Evolutionary conservation across 345 rosid genomes (phyloP).

Genomic region (Linum usitatissimum): DNA sequence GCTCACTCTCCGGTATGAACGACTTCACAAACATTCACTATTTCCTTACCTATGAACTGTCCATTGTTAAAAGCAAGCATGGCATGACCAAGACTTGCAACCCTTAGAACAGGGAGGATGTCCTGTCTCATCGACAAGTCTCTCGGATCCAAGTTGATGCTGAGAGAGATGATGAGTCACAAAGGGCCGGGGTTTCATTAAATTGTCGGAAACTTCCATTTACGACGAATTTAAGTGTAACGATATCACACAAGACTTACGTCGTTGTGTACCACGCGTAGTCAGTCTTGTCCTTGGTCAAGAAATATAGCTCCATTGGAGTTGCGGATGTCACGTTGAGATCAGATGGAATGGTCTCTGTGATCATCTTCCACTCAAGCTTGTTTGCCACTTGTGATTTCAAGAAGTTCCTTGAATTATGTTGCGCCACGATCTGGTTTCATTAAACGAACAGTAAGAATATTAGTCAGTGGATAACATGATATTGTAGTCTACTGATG

Average conservation of each 20-base stretch:
- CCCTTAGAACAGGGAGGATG: constrained; percentile 32
- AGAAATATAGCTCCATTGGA: constrained; percentile 51
- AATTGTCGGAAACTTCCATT: too few species aligned
- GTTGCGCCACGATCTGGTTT: constrained; percentile 56
- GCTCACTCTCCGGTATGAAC: neutral
- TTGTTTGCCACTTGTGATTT: constrained; percentile 41
- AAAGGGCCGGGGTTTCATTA: too few species aligned
- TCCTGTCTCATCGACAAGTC: constrained; percentile 41
- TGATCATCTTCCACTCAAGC: constrained; percentile 43
- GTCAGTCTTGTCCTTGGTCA: constrained; percentile 58
- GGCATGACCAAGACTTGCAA: constrained; percentile 90
- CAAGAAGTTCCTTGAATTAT: constrained; percentile 46
- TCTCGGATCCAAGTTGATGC: constrained; percentile 33
- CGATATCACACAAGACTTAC: constrained; percentile 20
- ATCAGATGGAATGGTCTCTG: constrained; percentile 35
- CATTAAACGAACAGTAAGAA: neutral
- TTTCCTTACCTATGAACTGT: constrained; percentile 44
- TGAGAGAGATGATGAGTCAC: constrained; percentile 15
- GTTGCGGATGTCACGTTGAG: constrained; percentile 12
- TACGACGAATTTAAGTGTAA: too few species aligned
- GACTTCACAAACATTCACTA: neutral
- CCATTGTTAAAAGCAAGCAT: constrained; percentile 62
- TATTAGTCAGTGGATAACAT: too few species aligned
- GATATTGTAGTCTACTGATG: too few species aligned
- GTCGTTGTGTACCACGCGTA: constrained; percentile 68